Evolutionary conservation across 139 green algal species (phyloP).

Genomic region (Diplosphaera chodatii): DNA sequence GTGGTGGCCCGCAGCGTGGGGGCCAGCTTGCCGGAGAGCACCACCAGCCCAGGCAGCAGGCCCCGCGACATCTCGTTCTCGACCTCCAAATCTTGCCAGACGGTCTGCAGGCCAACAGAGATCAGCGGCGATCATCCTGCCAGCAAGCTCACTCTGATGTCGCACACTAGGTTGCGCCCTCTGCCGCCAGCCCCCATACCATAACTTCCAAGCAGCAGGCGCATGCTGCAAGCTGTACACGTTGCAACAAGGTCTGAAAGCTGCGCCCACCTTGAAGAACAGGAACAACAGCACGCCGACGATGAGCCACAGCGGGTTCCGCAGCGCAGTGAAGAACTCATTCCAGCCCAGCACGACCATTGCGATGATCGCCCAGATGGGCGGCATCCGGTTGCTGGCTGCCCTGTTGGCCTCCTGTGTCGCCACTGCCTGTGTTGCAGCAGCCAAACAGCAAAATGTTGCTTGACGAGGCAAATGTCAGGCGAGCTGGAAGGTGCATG

Average conservation of each 20-base stretch:
- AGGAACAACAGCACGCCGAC: slow-evolving; percentile 36
- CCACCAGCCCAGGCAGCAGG: slow-evolving; percentile 48
- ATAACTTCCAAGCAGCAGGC: no score
- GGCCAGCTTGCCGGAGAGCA: slow-evolving; percentile 49
- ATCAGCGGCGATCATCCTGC: no score
- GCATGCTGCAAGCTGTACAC: no score
- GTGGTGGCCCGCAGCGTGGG: slow-evolving; percentile 26
- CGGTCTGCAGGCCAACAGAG: no score
- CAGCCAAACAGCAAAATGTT: no score
- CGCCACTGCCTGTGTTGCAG: slow-evolving; percentile 41
- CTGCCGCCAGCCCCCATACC: no score
- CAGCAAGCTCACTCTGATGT: no score
- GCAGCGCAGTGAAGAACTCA: slow-evolving; percentile 75
- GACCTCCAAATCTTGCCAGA: slow-evolving; percentile 75
- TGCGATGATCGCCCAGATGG: slow-evolving; percentile 81
- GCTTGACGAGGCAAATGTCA: no score
- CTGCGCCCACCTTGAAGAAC: slow-evolving; percentile 20
- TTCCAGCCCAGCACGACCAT: slow-evolving; percentile 91
- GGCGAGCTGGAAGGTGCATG: no score
- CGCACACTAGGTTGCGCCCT: no score
- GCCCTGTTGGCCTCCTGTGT: slow-evolving; percentile 69
- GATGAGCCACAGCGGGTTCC: slow-evolving; percentile 71
- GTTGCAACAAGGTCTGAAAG: no score
- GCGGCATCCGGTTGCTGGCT: slow-evolving; percentile 62
- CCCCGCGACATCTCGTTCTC: slow-evolving; percentile 70